Base-by-base conservation (phyloP, 129 eudicot species). In the Lactuca saligna region DNA sequence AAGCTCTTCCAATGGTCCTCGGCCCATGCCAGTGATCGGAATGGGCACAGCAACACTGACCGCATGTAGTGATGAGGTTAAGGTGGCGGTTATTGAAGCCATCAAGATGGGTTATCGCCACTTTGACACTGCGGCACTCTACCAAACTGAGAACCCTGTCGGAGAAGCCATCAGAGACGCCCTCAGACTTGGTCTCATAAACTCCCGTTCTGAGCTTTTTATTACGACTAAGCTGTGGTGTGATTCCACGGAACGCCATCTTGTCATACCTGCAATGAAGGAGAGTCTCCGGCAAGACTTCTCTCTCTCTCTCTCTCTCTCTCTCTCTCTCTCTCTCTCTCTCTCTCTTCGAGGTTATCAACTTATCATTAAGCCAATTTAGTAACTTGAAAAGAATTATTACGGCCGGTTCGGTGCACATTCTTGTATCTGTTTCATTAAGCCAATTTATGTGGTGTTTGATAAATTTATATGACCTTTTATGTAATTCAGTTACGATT, bases 151-250 rank as follows among this genome's bases (percentile, higher is more conserved):
- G 48, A 57, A 68, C 16, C 14, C 29, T 9, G 39, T 81, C 9
- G 86, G 86, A 1, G 68, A 69, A 33, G 86, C 82, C 4, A 57
- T 81, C 4, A 72, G 54, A 3, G 71, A 72, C 14, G 82, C 86
- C 29, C 5, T 76, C 7, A 56, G 44, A 8, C 49, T 31, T 0
- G 76, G 79, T 8, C 34, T 81, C 6, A 62, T 81, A 8, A 62
- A 68, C 29, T 54, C 72, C 31, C 65, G 82, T 2, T 68, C 68
- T 7, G 79, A 81, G 57, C 58, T 81, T 6, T 81, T 81, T 65
- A 77, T 81, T 54, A 81, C 49, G 49, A 42, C 49, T 2, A 42
- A 42, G 13, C 13, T 42, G 49, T 42, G 49, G 49, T 42, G 49
- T 42, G 9, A 42, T 42, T 42, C 49, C 49, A 42, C 49, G 0